These are phyloP conservation scores for Pinus taeda DNA, from an alignment of 75 land plant species.

Conservation along the genomic window DNA sequence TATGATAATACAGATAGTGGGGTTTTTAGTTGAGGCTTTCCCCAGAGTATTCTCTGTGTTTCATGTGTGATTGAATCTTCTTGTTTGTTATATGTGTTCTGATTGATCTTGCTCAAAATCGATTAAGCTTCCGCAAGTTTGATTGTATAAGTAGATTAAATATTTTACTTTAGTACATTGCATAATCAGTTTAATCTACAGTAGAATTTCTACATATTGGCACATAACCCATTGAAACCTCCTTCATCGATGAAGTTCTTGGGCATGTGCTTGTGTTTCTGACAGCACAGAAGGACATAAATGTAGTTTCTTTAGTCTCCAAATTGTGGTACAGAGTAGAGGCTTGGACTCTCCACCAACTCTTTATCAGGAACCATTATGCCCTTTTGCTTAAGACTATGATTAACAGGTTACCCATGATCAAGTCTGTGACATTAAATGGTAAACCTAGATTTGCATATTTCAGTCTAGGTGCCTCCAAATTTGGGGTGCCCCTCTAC, in stretches of 20 bases:
- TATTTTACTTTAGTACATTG: no score
- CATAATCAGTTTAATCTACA: no score
- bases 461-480: constrained; percentile 61
- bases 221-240: not conserved
- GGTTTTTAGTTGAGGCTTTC: no score
- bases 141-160: no score
- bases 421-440: constrained; percentile 50
- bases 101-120: no score
- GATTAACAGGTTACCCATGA: constrained; percentile 35
- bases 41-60: no score
- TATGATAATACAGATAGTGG: no score
- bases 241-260: constrained; percentile 61
- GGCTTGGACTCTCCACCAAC: constrained; percentile 28
- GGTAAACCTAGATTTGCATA: constrained; percentile 85
- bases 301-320: constrained; percentile 64
- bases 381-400: constrained; percentile 53
- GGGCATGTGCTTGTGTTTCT: constrained; percentile 54
- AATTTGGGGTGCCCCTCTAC: constrained; percentile 77
- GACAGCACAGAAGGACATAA: constrained; percentile 43
- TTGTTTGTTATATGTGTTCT: no score
- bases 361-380: constrained; percentile 71
- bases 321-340: constrained; percentile 59
- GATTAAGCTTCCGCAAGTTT: no score
- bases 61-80: no score
- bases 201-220: no score